Percentiles rank a stretch among this genome's conserved stretches.
Conservation (phyloP, 345 rosid species). For the Corchorus capsularis region DNA sequence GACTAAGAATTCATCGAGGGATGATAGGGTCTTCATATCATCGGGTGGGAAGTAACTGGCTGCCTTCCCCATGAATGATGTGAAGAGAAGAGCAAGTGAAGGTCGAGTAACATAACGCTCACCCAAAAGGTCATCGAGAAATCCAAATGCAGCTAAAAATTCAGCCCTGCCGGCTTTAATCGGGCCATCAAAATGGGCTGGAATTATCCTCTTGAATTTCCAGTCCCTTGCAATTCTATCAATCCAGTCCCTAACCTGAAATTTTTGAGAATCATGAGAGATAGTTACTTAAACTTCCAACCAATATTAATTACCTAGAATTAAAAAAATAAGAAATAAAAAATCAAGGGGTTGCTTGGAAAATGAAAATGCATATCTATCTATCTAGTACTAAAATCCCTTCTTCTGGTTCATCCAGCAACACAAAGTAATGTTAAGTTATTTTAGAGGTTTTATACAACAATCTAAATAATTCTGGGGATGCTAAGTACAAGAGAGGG, state of each 20-base stretch:
- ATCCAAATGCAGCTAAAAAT: constrained; percentile 78
- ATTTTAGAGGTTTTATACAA: background rate
- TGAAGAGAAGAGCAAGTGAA: constrained; percentile 65
- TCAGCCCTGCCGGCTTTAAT: constrained; percentile 82
- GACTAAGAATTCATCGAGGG: constrained; percentile 88
- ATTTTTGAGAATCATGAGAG: constrained; percentile 1
- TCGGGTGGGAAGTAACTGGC: constrained; percentile 97
- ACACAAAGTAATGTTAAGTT: background rate
- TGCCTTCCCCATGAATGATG: constrained; percentile 86
- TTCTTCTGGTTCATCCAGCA: background rate
- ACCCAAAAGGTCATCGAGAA: constrained; percentile 84
- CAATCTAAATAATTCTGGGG: background rate
- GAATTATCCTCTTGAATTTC: constrained; percentile 91
- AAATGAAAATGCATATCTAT: background rate
- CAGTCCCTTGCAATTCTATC: constrained; percentile 80
- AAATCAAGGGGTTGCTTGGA: background rate
- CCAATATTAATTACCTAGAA: background rate
- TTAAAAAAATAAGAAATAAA: background rate
- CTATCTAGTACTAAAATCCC: background rate
- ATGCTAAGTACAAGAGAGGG: background rate
- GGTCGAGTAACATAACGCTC: constrained; percentile 71
- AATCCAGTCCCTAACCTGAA: constrained; percentile 92
- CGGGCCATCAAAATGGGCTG: constrained; percentile 95
- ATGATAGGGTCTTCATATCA: constrained; percentile 90
- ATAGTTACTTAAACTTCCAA: constrained; percentile 4